phyloP scores from a whole-genome alignment of 805 yeast genomes.

The Suhomyces prunicola region DNA sequence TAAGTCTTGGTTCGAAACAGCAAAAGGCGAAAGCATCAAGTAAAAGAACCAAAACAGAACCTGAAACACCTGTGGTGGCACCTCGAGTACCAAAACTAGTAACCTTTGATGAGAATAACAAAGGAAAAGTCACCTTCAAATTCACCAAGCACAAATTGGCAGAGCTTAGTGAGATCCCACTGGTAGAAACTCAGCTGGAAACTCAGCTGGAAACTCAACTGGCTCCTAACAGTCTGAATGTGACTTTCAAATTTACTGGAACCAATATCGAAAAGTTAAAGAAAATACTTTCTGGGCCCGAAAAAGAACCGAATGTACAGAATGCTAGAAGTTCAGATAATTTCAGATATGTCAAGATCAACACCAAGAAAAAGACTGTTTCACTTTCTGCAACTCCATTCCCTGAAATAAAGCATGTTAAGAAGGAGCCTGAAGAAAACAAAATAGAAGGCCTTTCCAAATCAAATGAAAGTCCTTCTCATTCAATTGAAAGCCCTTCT shows the following conservation, averaged over 20 bases:
- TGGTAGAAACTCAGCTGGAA: background rate
- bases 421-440: background rate
- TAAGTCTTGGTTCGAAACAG: background rate
- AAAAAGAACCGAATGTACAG: background rate
- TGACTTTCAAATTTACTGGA: constrained; percentile 6
- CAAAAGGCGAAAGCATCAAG: background rate
- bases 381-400: constrained; percentile 44
- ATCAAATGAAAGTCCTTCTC: background rate
- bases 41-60: background rate
- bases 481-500: background rate
- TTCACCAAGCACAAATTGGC: constrained; percentile 11
- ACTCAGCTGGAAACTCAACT: background rate
- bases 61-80: background rate
- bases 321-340: background rate
- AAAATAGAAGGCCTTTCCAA: too few relatives aligned
- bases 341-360: constrained; percentile 42
- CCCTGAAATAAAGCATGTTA: constrained; percentile 9
- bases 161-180: background rate
- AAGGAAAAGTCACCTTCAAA: constrained; percentile 6
- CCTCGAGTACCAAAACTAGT: background rate
- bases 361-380: constrained; percentile 30
- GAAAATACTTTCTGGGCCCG: constrained; percentile 1
- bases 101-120: background rate
- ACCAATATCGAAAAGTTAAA: constrained; percentile 4
- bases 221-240: background rate